Evolutionary conservation across 371 early-diverging fungal genomes (phyloP).

Genomic region (Vavraia culicis): DNA sequence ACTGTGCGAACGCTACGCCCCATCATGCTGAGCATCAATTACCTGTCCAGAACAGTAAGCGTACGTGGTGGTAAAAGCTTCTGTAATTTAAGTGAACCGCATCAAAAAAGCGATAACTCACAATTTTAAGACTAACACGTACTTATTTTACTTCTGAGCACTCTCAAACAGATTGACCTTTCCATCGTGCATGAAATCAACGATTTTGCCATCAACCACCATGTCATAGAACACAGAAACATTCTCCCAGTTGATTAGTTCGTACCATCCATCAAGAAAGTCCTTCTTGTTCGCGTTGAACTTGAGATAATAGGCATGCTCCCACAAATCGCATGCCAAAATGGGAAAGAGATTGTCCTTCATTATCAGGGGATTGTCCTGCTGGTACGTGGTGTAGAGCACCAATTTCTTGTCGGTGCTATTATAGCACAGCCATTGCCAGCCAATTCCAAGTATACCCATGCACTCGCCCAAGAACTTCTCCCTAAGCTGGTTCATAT

Average conservation of each 20-base stretch:
- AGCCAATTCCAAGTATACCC: conserved; percentile 77
- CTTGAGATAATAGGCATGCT: conserved; percentile 86
- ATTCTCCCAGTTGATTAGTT: conserved; percentile 83
- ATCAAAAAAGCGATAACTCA: too few species aligned
- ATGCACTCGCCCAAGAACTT: conserved; percentile 59
- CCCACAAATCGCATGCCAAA: conserved; percentile 85
- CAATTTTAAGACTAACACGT: too few species aligned
- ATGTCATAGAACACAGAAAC: conserved; percentile 33
- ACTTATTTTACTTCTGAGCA: too few species aligned
- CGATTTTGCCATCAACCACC: too few species aligned
- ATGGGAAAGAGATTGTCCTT: conserved; percentile 53
- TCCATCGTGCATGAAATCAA: too few species aligned
- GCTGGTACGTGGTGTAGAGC: conserved; percentile 69
- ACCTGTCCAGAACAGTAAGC: too few species aligned
- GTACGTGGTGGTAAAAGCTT: too few species aligned
- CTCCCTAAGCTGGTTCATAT: conserved; percentile 56
- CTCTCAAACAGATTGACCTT: too few species aligned
- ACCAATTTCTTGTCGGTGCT: conserved; percentile 53
- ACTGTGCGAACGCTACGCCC: too few species aligned
- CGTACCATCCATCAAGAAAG: conserved; percentile 76
- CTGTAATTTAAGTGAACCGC: too few species aligned
- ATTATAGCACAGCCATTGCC: conserved; percentile 84
- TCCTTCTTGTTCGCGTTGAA: conserved; percentile 81
- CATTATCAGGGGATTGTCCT: conserved; percentile 55
- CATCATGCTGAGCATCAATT: too few species aligned